A percentile compares a stretch with the other conserved stretches of the same genome.
Evolutionary conservation across 805 yeast genomes (phyloP).

Genomic region (Teunomyces funiuensis): DNA sequence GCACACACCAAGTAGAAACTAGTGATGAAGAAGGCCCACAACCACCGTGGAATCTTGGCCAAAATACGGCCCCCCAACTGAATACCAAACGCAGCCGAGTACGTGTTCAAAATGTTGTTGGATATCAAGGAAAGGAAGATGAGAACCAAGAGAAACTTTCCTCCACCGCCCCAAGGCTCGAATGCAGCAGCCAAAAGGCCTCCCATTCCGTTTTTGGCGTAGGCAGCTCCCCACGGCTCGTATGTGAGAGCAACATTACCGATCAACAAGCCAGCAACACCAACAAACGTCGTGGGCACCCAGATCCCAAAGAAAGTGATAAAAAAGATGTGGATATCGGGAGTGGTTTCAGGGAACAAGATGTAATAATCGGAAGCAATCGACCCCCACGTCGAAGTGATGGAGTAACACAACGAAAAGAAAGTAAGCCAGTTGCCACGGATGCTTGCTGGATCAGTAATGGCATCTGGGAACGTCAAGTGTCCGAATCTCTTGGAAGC

Average conservation of each 20-base stretch:
- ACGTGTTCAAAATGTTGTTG: constrained; percentile 38
- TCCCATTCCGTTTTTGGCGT: constrained; percentile 29
- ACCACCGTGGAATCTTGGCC: constrained; percentile 36
- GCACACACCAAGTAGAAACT: constrained; percentile 33
- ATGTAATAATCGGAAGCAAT: constrained; percentile 83
- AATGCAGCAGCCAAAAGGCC: constrained; percentile 32
- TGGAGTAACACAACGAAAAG: constrained; percentile 71
- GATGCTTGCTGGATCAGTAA: constrained; percentile 41
- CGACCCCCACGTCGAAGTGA: constrained; percentile 88
- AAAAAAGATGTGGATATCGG: constrained; percentile 51
- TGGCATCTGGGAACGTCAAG: constrained; percentile 32
- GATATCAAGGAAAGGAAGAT: constrained; percentile 33
- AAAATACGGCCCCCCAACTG: constrained; percentile 30
- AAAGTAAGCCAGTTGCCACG: constrained; percentile 72
- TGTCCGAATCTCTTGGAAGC: constrained; percentile 48
- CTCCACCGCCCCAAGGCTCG: constrained; percentile 37
- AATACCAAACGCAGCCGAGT: constrained; percentile 35
- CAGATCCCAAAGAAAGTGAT: constrained; percentile 67
- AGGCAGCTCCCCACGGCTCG: constrained; percentile 33
- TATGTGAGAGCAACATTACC: constrained; percentile 34
- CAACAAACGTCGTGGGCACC: constrained; percentile 41
- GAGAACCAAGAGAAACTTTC: constrained; percentile 31
- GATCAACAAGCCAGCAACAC: constrained; percentile 27
- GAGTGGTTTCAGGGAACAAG: constrained; percentile 70
- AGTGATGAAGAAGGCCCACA: constrained; percentile 35